Evolutionary conservation across 345 rosid species (phyloP).

Genomic region (Arabis hirsuta): DNA sequence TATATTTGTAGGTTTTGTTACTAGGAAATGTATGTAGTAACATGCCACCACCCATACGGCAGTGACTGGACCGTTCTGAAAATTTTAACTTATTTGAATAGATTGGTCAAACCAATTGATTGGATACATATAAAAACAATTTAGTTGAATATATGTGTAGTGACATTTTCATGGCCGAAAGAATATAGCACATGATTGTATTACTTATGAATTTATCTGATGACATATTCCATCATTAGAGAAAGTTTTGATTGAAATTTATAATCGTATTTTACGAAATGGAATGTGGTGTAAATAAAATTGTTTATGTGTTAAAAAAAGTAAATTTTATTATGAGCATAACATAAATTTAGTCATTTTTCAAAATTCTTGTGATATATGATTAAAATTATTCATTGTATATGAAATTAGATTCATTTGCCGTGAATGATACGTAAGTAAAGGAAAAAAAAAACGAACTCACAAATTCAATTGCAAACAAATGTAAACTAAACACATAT

Average conservation of each 20-base stretch:
- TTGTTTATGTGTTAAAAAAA: no score
- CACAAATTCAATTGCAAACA: no score
- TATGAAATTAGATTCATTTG: no score
- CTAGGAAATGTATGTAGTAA: not conserved
- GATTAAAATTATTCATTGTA: no score
- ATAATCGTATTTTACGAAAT: no score
- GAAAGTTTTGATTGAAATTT: not conserved
- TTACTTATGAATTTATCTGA: not conserved
- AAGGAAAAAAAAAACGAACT: no score
- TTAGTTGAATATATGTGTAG: not conserved
- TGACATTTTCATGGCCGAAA: not conserved
- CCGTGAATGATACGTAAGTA: no score
- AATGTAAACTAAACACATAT: no score
- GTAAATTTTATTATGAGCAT: no score
- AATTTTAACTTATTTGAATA: not conserved
- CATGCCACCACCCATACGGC: slow-evolving; percentile 8
- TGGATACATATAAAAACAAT: not conserved
- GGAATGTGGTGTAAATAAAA: no score
- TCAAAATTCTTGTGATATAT: no score
- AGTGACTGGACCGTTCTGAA: slow-evolving; percentile 1
- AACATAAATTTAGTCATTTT: no score
- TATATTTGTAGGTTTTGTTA: not conserved
- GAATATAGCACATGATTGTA: not conserved
- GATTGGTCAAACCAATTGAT: slow-evolving; percentile 8
- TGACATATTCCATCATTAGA: slow-evolving; percentile 5